Base-by-base conservation (phyloP, 306 rosid species). In the Fagus sylvatica region DNA sequence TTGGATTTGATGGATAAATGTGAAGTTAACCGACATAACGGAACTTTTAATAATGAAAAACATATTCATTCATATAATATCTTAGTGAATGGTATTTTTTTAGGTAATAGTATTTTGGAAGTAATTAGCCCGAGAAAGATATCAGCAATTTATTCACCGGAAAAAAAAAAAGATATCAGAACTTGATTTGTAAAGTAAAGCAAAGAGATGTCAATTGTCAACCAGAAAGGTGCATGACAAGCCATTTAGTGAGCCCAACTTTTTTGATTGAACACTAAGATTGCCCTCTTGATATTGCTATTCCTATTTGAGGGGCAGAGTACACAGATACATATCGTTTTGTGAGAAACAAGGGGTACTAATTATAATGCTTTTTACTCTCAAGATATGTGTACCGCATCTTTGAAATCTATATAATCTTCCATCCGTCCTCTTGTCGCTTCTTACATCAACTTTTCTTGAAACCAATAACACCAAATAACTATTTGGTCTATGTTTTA, bases 1-100 rank as follows among this genome's bases (percentile, higher is more conserved):
- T 46, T 56, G 55, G 51, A 72, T 73, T 66, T 40, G 43, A 60
- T 67, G 69, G 77, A 39, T 16, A 53, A 37, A 49, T 39, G 81
- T 65, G 71, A 34, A 46, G 43, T 13, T 13, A 46, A 46, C 51
- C 15, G 51, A 2, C 15, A 10, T 46, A 10, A 46, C 15, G 1
- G 15, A 46, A 13, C 4, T 10, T 46, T 43, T 3, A 43, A 43
- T 43, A 43, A 9, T 2, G 49, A 9, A 43, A 43, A 13, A 43
- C 49, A 43, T 43, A 43, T 43, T 43, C 49, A 9, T 43, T 2
- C 49, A 43, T 8, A 43, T 9, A 7, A 43, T 3, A 43, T n/a
- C n/a, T n/a, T n/a, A n/a, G n/a, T n/a, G n/a, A n/a, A n/a, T n/a
- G n/a, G n/a, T n/a, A n/a, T n/a, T n/a, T n/a, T 61, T 66, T 30